Evolutionary conservation across 768 basidiomycete species (phyloP).

Genomic region (Termitomyces sp.): DNA sequence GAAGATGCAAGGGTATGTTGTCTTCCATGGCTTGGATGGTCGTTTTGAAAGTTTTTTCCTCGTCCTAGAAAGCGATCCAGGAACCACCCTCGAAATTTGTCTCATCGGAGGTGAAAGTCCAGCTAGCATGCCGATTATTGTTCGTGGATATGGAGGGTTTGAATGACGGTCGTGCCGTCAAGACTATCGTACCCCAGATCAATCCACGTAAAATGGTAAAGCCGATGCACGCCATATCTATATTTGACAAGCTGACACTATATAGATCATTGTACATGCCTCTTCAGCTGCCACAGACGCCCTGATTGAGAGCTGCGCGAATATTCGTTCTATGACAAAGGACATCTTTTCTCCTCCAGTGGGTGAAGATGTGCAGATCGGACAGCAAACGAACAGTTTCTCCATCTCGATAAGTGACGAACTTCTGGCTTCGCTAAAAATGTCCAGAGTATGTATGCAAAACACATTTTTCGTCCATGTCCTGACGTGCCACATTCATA

Average conservation of each 20-base stretch:
- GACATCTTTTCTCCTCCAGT: constrained; percentile 79
- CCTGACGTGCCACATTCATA: constrained; percentile 24
- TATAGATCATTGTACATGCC: constrained; percentile 87
- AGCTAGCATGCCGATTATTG: constrained; percentile 79
- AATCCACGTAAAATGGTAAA: constrained; percentile 92
- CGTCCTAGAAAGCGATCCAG: constrained; percentile 55
- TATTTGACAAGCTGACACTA: constrained; percentile 1
- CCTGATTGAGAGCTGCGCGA: constrained; percentile 75
- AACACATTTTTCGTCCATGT: background rate
- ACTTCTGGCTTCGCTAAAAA: constrained; percentile 69
- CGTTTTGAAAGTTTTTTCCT: background rate
- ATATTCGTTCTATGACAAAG: constrained; percentile 86
- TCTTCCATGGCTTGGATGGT: background rate
- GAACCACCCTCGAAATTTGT: constrained; percentile 94
- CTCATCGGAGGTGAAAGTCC: constrained; percentile 67
- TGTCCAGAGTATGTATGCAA: constrained; percentile 70
- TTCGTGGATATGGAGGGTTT: constrained; percentile 96
- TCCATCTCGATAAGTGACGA: constrained; percentile 92
- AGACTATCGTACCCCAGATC: constrained; percentile 94
- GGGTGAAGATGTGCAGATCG: constrained; percentile 83
- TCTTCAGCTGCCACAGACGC: constrained; percentile 58
- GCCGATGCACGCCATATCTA: background rate
- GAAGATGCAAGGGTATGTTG: constrained; percentile 71
- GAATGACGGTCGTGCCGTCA: constrained; percentile 94
- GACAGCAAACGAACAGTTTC: constrained; percentile 93